Base-by-base conservation (phyloP, 179 eudicot genomes). In the Camellia oleifera region DNA sequence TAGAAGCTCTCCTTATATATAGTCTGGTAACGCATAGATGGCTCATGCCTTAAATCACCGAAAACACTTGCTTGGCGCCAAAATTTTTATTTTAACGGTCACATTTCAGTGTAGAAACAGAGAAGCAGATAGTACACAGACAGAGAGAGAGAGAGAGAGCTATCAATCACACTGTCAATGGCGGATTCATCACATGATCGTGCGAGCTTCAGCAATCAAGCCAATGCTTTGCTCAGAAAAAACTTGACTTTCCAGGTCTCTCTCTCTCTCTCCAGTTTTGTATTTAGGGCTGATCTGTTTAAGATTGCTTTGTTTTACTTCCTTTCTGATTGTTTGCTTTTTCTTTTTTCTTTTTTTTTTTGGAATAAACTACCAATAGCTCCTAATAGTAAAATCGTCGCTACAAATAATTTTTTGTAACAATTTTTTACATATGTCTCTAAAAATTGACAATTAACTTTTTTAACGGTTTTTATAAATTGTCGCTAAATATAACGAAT, bases 221-320 rank as follows among this genome's bases (percentile, higher is more conserved):
- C 98, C 50, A 84, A 94, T 66, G 99, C 98, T 80, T 83, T 94
- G 82, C 86, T 95, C 72, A 87, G 99, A 18, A 95, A 95, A 78
- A 95, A 95, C 76, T 58, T 94, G 63, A 85, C 84, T 48, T 92
- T 78, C 66, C 99, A 95, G 95, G 99, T 90, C 23, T 9, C 23
- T 12, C 48, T 23, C 50, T 12, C 57, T 67, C 61, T 13, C 42
- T 61, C 15, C 0, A 23, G 8, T 17, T 40, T 13, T 3, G 15
- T n/a, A 6, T 61, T 61, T 17, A 15, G 65, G 3, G 65, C 20
- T 7, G 18, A 2, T 5, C 6, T n/a, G 2, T 18, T 0, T 18
- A 60, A 7, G 18, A 15, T 5, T 17, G 7, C 8, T n/a, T 17
- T 17, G n/a, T 12, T 1, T 54, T 15, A 2, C 8, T 56, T 40